Conservation (phyloP, 129 eudicot species). For the Flaveria brownii region DNA sequence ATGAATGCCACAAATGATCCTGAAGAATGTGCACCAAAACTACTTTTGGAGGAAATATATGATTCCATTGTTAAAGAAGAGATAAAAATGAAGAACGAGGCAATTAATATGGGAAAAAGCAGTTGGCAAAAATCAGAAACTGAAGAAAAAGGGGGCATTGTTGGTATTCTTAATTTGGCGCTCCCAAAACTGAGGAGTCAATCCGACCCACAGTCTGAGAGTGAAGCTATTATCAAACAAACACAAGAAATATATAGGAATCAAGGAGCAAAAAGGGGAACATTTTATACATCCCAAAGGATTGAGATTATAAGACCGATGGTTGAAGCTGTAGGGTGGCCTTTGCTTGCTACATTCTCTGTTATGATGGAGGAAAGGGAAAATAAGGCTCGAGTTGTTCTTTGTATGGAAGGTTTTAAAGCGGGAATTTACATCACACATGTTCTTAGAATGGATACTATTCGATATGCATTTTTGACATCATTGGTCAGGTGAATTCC, state of each 20-base stretch:
- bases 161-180: constrained; percentile 79
- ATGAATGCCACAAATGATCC: constrained; percentile 71
- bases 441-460: constrained; percentile 92
- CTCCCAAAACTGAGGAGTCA: constrained; percentile 63
- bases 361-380: constrained; percentile 94
- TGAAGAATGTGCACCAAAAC: constrained; percentile 68
- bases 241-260: constrained; percentile 68
- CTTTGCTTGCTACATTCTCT: constrained; percentile 89
- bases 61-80: constrained; percentile 86
- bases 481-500: constrained; percentile 71
- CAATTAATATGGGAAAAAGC: constrained; percentile 40
- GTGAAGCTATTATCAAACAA: constrained; percentile 70
- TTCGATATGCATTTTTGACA: constrained; percentile 87
- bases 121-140: constrained; percentile 60
- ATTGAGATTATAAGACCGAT: constrained; percentile 78
- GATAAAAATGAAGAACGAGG: constrained; percentile 78
- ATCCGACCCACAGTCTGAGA: constrained; percentile 62
- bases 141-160: constrained; percentile 75
- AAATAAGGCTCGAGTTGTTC: constrained; percentile 62
- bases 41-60: constrained; percentile 78
- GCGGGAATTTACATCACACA: constrained; percentile 84
- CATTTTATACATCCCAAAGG: constrained; percentile 66
- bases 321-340: constrained; percentile 99
- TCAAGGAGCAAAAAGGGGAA: constrained; percentile 71
- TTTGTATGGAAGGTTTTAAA: constrained; percentile 93